Base-by-base conservation (phyloP, 2,329 filamentous ascomycete genomes). In the Blastomyces gilchristii region DNA sequence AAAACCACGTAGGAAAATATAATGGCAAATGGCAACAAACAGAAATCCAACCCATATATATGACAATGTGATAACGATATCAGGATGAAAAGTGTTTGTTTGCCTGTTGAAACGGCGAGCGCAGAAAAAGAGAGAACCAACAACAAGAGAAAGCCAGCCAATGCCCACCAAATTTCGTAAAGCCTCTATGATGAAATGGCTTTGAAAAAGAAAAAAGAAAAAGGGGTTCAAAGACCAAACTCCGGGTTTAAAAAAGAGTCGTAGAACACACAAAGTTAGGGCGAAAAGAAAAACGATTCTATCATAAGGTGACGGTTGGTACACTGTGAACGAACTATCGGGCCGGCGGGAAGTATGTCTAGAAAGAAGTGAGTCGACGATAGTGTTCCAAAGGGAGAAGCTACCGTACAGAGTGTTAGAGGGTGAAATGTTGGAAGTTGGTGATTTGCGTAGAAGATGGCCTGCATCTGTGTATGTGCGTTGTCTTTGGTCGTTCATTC, bases 191-290 rank as follows among this genome's bases (percentile, higher is more conserved):
- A 8, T 41, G n/a, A 43, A 16, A 11, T 22, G n/a, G n/a, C 37
- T 16, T 37, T 54, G 2, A 9, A 18, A 54, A 31, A 34, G 7
- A n/a, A 37, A 57, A 41, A 25, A 41, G 3, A 41, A 41, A 37
- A 4, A 9, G 34, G 34, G 34, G 34, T 8, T 25, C 2, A 57
- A 57, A 25, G 3, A 41, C 4, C 12, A 57, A 57, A 57, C 54
- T 57, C 54, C 54, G 11, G 8, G 54, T 41, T 39, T n/a, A 57
- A 57, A 49, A 25, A 50, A 4, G n/a, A 49, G n/a, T 3, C 4
- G 9, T 22, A 49, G 5, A 8, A 54, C 57, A 58, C 50, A 63
- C n/a, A 28, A 63, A 49, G 39, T 58, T 60, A 37, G 66, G 31
- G 22, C 62, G 31, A 37, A 34, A 43, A 43, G 41, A 22, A 14